Percentiles rank a stretch among this genome's conserved stretches.
These are phyloP conservation scores for Aspergillus alliaceus DNA, from an alignment of 2,329 filamentous ascomycete species.

Conservation along the genomic window DNA sequence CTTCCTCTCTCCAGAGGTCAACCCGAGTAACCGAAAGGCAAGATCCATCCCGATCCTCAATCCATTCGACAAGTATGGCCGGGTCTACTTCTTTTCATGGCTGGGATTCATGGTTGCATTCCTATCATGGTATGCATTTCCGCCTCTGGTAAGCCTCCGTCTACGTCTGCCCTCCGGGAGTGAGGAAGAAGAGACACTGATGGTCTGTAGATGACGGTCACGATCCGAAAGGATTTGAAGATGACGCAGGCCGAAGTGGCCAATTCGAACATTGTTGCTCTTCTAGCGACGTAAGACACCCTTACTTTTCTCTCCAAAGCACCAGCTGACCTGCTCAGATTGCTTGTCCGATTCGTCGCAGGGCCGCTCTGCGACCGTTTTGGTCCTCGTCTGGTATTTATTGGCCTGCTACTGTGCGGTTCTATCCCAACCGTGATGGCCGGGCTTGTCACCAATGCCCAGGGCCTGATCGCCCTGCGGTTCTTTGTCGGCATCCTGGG, in stretches of 20 bases:
- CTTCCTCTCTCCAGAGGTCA: constrained; percentile 66
- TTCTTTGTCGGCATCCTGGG: constrained; percentile 48
- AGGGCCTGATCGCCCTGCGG: constrained; percentile 48
- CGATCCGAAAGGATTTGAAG: constrained; percentile 75
- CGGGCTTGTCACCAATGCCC: constrained; percentile 68
- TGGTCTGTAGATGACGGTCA: constrained; percentile 59
- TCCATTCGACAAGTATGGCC: constrained; percentile 73
- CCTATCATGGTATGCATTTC: constrained; percentile 89
- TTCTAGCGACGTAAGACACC: constrained; percentile 63
- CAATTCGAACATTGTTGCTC: constrained; percentile 87
- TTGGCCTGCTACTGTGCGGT: constrained; percentile 72
- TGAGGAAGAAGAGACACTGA: constrained; percentile 16
- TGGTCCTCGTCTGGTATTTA: constrained; percentile 78
- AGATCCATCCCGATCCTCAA: constrained; percentile 78
- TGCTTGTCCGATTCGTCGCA: constrained; percentile 74
- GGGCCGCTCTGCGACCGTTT: constrained; percentile 84
- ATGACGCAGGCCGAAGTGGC: constrained; percentile 70
- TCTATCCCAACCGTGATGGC: constrained; percentile 80
- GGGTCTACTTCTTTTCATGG: constrained; percentile 89
- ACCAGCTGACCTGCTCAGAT: constrained; percentile 37
- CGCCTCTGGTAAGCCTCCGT: constrained; percentile 65
- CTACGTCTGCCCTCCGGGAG: neutral
- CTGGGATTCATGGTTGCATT: constrained; percentile 84
- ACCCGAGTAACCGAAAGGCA: constrained; percentile 82
- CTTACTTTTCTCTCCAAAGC: neutral